Evolutionary conservation across 2,329 filamentous ascomycete species (phyloP), one percentile per base, ranked within the genome.

Genomic region (Beauveria rudraprayagi): DNA sequence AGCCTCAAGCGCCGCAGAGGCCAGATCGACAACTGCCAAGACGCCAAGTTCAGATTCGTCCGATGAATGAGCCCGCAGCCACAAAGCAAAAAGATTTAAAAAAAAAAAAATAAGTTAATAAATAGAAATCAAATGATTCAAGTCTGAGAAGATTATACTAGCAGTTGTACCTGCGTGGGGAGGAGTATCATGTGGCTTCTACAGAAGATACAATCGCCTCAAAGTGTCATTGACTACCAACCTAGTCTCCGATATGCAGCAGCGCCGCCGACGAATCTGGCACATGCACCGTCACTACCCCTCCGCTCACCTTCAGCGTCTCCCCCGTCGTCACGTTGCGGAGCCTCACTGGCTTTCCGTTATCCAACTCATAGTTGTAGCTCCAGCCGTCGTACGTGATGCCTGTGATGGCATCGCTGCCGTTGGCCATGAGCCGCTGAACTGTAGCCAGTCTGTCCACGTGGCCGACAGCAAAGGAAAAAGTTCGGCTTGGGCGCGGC

Each of bases 341-440:
- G 70, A 86, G 65, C 61, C 76, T 68, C 40, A 84, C 81, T 2
- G 84, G 82, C 68, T 69, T 72, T 0, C 84, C 85, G 4, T 74
- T 65, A 11, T 80, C 76, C 55, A 87, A 70, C 69, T 87, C 84
- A 62, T 79, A 80, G 66, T 87, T 83, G 65, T 84, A 88, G 64
- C 81, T 87, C 67, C 74, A 78, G 1, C 83, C 84, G 69, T 87
- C 82, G 73, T 80, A 87, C 0, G 82, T 81, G 48, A 87, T 80
- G 0, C 84, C 84, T 0, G 80, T 80, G 24, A 86, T 79, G 9
- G 85, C 84, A 71, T 88, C 83, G 64, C 82, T 86, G 0, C 85
- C 85, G 69, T 86, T 86, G 2, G 85, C 84, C 54, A 75, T 68
- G 37, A 88, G 69, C 28, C 83, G 72, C 67, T 82, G 75, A 56